Base-by-base conservation (phyloP, 2,329 filamentous ascomycete species). In the Fusarium avenaceum region DNA sequence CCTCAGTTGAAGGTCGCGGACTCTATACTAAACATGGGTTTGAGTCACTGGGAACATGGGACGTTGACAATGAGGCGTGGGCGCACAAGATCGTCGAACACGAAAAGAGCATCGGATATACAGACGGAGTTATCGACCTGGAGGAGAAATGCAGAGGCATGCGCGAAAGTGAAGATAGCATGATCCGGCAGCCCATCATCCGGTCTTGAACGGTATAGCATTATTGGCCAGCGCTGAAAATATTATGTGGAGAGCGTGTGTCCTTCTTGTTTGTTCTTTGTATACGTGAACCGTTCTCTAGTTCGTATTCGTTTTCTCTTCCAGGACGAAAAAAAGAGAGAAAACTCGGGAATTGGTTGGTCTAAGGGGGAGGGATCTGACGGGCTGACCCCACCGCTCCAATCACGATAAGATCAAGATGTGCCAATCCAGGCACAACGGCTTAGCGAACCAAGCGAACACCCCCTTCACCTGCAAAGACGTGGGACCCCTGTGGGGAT, bases 381-480 rank as follows among this genome's bases (percentile, higher is more conserved):
- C 24, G 4, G 35, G 20, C 11, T 28, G 22, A 6, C 17, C 22
- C 65, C 65, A 54, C 60, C 66, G 65, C 65, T 53, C 66, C 65
- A 69, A 69, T 69, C 65, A 69, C 53, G 66, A 69, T 69, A 69
- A 69, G 66, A 69, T 69, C 66, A 66, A 69, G 65, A 66, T 69
- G 57, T 45, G 45, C 59, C 54, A 69, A 69, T 69, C 52, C 66
- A 69, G 66, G 65, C 15, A 69, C 65, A 66, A 56, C 56, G 43
- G 47, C 55, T 54, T 66, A 56, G 63, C 46, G 46, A 65, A 38
- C 56, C 51, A 19, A 19, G 19, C 19, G 19, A 19, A 19, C 19
- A 19, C 33, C 30, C 30, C 14, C 49, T 45, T 26, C 30, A 33
- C 35, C 19, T n/a, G n/a, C 17, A 33, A 24, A n/a, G 49, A 40